Conservation (phyloP, 2,329 filamentous ascomycete genomes). For the Ramularia collo-cygni region DNA sequence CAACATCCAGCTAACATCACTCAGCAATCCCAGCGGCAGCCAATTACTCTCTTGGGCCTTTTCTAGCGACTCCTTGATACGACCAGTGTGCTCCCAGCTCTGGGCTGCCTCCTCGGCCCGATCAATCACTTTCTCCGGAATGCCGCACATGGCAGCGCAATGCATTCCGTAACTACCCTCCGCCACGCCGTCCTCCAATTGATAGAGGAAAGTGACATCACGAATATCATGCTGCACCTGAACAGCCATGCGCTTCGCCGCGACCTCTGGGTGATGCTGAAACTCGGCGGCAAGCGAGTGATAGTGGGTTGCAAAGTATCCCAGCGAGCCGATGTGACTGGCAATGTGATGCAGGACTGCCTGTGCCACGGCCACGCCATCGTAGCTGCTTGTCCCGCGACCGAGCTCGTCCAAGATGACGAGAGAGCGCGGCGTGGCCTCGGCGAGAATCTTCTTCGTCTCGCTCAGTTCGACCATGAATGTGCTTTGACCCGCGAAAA, state of each 20-base stretch:
- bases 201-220: constrained; percentile 94
- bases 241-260: constrained; percentile 85
- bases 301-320: constrained; percentile 98
- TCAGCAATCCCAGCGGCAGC: constrained; percentile 77
- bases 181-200: constrained; percentile 84
- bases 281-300: constrained; percentile 92
- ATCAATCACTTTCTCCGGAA: constrained; percentile 73
- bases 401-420: constrained; percentile 97
- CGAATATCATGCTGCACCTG: constrained; percentile 78
- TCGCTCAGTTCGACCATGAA: constrained; percentile 98
- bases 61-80: constrained; percentile 81
- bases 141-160: constrained; percentile 96
- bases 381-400: constrained; percentile 89
- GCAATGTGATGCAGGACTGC: constrained; percentile 95
- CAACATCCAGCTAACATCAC: constrained; percentile 75
- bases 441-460: constrained; percentile 94
- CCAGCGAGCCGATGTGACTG: constrained; percentile 83
- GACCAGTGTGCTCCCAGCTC: constrained; percentile 92
- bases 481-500: constrained; percentile 93
- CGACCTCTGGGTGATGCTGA: constrained; percentile 77
- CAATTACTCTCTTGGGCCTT: constrained; percentile 64
- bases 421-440: constrained; percentile 86
- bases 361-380: constrained; percentile 93
- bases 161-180: constrained; percentile 99
- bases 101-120: constrained; percentile 79